Evolutionary conservation across 2,329 filamentous ascomycete genomes (phyloP).

Genomic region (Cladosporium velox): DNA sequence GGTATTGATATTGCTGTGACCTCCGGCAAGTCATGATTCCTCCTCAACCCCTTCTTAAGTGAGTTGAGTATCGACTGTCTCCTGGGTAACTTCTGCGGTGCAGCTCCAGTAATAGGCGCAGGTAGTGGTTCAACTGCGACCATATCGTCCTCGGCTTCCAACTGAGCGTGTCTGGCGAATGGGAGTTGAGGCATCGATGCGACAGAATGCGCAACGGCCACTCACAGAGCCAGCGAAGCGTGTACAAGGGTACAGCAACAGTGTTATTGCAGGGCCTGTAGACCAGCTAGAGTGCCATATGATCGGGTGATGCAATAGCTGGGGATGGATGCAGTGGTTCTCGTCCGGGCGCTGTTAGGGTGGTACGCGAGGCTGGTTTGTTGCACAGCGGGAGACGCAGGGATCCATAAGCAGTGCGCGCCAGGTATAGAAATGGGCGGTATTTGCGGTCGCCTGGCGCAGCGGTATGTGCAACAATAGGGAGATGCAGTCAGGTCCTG

Average conservation of each 20-base stretch:
- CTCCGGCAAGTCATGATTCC: conserved; percentile 14
- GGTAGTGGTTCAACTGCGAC: conserved; percentile 15
- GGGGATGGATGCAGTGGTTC: conserved; percentile 6
- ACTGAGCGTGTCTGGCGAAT: conserved; percentile 20
- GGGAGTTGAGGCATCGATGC: conserved; percentile 21
- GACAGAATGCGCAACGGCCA: conserved; percentile 14
- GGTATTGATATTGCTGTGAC: background rate
- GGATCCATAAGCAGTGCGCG: conserved; percentile 18
- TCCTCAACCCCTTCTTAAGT: conserved; percentile 12
- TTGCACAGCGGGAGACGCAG: conserved; percentile 5
- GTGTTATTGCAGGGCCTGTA: conserved; percentile 12
- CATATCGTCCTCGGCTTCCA: conserved; percentile 19
- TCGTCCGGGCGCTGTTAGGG: conserved; percentile 13
- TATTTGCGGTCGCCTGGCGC: background rate
- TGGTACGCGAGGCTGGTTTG: conserved; percentile 17
- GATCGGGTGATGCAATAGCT: conserved; percentile 15
- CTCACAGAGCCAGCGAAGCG: conserved; percentile 6
- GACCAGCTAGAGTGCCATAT: conserved; percentile 13
- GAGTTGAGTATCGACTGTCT: conserved; percentile 17
- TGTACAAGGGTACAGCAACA: conserved; percentile 13
- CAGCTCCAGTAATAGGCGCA: background rate
- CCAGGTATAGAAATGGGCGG: conserved; percentile 1
- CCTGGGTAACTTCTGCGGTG: conserved; percentile 16
- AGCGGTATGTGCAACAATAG: background rate
- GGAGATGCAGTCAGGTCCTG: background rate